Conservation (phyloP, 139 green algal species). For the Cymbomonas tetramitiformis region DNA sequence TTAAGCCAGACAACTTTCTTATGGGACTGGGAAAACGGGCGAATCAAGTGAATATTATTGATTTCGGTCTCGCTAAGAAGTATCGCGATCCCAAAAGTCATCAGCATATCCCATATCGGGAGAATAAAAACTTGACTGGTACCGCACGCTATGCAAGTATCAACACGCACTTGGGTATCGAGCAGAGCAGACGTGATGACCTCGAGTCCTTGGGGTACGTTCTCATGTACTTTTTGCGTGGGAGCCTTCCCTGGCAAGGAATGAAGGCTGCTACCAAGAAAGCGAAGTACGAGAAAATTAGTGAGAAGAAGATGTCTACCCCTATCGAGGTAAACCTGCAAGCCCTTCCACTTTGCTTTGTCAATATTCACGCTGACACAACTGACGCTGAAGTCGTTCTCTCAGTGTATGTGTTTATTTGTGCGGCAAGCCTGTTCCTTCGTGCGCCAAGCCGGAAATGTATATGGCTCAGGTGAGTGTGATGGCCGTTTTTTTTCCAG, state of each 20-base stretch:
- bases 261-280: constrained; percentile 97
- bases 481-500: too few relatives aligned
- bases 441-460: too few relatives aligned
- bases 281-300: constrained; percentile 99
- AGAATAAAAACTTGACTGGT: constrained; percentile 98
- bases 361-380: constrained; percentile 3
- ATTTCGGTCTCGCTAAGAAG: constrained; percentile 99
- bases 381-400: too few relatives aligned
- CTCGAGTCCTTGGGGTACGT: constrained; percentile 92
- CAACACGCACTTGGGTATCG: constrained; percentile 98
- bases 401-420: too few relatives aligned
- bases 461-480: too few relatives aligned
- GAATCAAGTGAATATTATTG: constrained; percentile 98
- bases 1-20: constrained; percentile 98
- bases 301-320: constrained; percentile 98
- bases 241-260: constrained; percentile 87
- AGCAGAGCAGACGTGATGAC: constrained; percentile 89
- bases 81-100: constrained; percentile 95
- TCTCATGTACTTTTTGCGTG: constrained; percentile 96
- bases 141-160: constrained; percentile 96
- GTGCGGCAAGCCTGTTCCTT: too few relatives aligned
- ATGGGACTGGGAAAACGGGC: constrained; percentile 93
- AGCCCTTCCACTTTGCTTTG: too few relatives aligned
- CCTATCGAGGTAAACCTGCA: constrained; percentile 92
- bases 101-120: constrained; percentile 96